phyloP scores from a whole-genome alignment of 2,329 filamentous ascomycete species.

The Sphaerulina vaccinii region DNA sequence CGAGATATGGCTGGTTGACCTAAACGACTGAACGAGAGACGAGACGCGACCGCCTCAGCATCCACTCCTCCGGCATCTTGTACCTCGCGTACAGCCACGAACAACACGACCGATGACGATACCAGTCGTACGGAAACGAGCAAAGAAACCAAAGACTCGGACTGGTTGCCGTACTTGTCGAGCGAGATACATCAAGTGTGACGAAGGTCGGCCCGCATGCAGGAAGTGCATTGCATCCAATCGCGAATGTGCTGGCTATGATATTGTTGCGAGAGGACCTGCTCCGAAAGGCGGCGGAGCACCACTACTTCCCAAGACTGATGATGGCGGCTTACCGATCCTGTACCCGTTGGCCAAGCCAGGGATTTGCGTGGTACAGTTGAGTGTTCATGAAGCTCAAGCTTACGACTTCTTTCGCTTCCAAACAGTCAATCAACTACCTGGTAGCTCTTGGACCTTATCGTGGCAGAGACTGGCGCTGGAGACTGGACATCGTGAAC shows the following conservation, averaged over 20 bases:
- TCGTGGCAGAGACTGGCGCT: constrained; percentile 22
- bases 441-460: constrained; percentile 23
- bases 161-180: constrained; percentile 23
- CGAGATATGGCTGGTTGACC: too few species aligned
- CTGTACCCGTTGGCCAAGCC: constrained; percentile 17
- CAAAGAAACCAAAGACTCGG: constrained; percentile 15
- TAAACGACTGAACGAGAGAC: too few species aligned
- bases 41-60: too few species aligned
- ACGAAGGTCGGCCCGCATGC: constrained; percentile 19
- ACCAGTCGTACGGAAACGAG: constrained; percentile 17
- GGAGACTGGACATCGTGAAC: constrained; percentile 19
- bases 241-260: constrained; percentile 21
- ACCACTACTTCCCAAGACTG: constrained; percentile 12
- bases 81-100: too few species aligned
- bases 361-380: constrained; percentile 1
- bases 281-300: constrained; percentile 7
- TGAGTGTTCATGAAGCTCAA: constrained; percentile 16
- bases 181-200: constrained; percentile 23
- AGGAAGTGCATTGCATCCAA: constrained; percentile 15
- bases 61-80: too few species aligned
- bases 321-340: constrained; percentile 1
- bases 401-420: constrained; percentile 25
- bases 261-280: constrained; percentile 12
- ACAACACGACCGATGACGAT: background rate
- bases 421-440: constrained; percentile 22